Percentiles rank a stretch among this genome's conserved stretches.
Conservation (phyloP, 495 filamentous ascomycete species). For the Trichocladium uniseriatum region DNA sequence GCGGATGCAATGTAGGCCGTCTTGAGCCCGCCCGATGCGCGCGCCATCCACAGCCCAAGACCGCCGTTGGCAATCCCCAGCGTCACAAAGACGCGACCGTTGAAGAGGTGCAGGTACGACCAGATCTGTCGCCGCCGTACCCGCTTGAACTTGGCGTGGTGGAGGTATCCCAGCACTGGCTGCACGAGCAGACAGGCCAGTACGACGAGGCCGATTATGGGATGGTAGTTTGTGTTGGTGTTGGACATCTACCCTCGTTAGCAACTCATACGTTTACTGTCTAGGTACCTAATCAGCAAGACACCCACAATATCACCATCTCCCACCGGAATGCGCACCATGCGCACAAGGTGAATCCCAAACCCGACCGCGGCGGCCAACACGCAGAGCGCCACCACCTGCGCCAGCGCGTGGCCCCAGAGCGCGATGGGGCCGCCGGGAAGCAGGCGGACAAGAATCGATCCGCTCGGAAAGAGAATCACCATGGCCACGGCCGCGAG, state of each 20-base stretch:
- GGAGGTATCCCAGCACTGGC: constrained; percentile 50
- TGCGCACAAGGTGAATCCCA: constrained; percentile 44
- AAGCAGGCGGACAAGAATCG: constrained; percentile 44
- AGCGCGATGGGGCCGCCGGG: constrained; percentile 26
- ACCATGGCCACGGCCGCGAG: constrained; percentile 38
- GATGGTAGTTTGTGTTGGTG: constrained; percentile 30
- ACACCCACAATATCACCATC: constrained; percentile 23
- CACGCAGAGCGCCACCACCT: constrained; percentile 43
- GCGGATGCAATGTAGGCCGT: constrained; percentile 31
- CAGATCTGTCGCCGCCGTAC: constrained; percentile 38
- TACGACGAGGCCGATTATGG: constrained; percentile 53
- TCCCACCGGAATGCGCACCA: constrained; percentile 18
- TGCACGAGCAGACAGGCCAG: constrained; percentile 47
- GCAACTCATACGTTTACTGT: no score
- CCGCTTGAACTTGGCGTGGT: constrained; percentile 49
- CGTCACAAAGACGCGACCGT: constrained; percentile 50
- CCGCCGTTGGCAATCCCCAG: constrained; percentile 63
- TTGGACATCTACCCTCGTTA: constrained; percentile 15
- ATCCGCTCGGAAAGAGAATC: constrained; percentile 46
- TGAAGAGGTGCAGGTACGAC: constrained; percentile 55
- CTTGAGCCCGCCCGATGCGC: constrained; percentile 19
- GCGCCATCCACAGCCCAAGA: constrained; percentile 47
- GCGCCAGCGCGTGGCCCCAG: constrained; percentile 44
- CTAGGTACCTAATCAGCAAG: neutral
- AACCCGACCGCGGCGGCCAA: constrained; percentile 48